Conservation (phyloP, 164 flowering plant species). For the Cinnamomum micranthum region DNA sequence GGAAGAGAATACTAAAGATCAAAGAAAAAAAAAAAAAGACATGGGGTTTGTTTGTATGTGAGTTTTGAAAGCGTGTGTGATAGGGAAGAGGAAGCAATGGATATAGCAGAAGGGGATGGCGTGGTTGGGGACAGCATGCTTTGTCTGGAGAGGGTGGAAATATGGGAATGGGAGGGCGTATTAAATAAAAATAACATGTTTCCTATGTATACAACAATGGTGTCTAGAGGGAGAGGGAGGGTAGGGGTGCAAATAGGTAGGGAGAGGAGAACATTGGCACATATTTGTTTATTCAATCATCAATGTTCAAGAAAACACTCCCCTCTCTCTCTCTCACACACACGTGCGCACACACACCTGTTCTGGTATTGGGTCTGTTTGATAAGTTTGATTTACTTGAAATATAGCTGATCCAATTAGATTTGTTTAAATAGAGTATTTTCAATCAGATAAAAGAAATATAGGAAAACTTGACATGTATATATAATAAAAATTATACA, state of each 20-base stretch:
- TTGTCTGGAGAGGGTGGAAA: constrained; percentile 27
- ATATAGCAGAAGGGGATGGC: constrained; percentile 20
- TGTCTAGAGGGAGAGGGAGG: constrained; percentile 26
- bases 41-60: not conserved
- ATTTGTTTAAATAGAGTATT: too few relatives aligned
- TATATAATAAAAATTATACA: too few relatives aligned
- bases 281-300: too few relatives aligned
- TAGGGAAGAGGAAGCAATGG: constrained; percentile 13
- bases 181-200: constrained; percentile 42
- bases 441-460: too few relatives aligned
- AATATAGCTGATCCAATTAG: too few relatives aligned
- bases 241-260: not conserved
- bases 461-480: too few relatives aligned
- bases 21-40: not conserved
- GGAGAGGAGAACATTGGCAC: not conserved
- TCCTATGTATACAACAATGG: constrained; percentile 54
- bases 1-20: not conserved
- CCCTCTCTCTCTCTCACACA: too few relatives aligned
- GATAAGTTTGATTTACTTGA: too few relatives aligned
- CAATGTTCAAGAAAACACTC: too few relatives aligned
- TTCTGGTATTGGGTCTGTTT: too few relatives aligned
- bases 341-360: too few relatives aligned
- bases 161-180: constrained; percentile 35
- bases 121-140: constrained; percentile 41
- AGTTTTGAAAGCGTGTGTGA: not conserved